Percentiles rank a stretch among this genome's conserved stretches.
Evolutionary conservation across 2,329 filamentous ascomycete species (phyloP).

Genomic region (Penicillium thymicola): DNA sequence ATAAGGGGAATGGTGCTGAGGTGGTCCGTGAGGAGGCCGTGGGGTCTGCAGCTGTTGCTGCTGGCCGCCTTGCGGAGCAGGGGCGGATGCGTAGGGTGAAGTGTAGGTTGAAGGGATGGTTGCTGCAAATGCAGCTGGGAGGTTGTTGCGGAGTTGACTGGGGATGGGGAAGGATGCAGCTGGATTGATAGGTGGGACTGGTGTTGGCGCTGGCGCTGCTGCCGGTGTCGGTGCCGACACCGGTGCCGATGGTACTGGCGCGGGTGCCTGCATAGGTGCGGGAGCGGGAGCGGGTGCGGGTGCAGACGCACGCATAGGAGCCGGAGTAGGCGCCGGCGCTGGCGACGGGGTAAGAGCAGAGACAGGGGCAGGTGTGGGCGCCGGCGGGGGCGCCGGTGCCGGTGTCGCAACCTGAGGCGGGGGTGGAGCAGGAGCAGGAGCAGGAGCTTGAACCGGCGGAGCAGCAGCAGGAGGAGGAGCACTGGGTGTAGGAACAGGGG

Average conservation of each 20-base stretch:
- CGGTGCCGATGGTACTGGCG: conserved; percentile 12
- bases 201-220: conserved; percentile 13
- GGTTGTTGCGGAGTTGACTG: conserved; percentile 37
- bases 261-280: conserved; percentile 11
- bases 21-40: conserved; percentile 18
- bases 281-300: neutral
- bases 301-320: conserved; percentile 11
- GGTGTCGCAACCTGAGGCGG: conserved; percentile 10
- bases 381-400: conserved; percentile 10
- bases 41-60: conserved; percentile 30
- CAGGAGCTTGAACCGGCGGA: conserved; percentile 12
- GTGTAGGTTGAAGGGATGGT: conserved; percentile 38
- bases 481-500: conserved; percentile 14
- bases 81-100: conserved; percentile 41
- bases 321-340: conserved; percentile 3
- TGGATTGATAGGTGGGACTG: conserved; percentile 19
- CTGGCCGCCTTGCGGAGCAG: conserved; percentile 34
- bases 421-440: conserved; percentile 19
- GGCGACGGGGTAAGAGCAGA: conserved; percentile 19
- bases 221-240: conserved; percentile 16
- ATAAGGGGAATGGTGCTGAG: conserved; percentile 27
- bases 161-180: conserved; percentile 35
- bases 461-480: conserved; percentile 5
- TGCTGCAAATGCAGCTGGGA: conserved; percentile 40
- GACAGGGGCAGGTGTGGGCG: conserved; percentile 17